phyloP scores from a whole-genome alignment of 805 yeast species.

The Metschnikowia aberdeeniae region DNA sequence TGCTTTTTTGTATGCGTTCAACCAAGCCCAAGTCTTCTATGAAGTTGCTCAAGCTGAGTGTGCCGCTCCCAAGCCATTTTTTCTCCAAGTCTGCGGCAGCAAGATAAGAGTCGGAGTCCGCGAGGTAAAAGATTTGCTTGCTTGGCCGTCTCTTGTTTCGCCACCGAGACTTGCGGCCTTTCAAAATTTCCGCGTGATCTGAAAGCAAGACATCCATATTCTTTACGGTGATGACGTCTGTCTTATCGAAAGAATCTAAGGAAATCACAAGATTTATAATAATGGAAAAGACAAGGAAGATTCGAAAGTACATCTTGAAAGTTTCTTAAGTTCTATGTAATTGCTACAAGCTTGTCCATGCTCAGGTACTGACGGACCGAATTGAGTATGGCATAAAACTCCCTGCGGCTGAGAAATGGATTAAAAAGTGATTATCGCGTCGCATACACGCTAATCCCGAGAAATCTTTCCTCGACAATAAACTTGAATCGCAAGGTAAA shows the following conservation, averaged over 20 bases:
- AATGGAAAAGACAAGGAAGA: neutral
- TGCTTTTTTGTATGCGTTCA: neutral
- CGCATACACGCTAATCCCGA: neutral
- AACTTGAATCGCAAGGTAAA: neutral
- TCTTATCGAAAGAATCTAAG: neutral
- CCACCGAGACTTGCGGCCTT: constrained; percentile 2
- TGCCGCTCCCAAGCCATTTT: constrained; percentile 1
- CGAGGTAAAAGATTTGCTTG: neutral
- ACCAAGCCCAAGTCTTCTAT: neutral
- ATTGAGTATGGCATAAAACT: constrained; percentile 2
- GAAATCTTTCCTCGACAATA: neutral
- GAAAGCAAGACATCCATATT: constrained; percentile 1
- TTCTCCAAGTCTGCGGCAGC: constrained; percentile 1
- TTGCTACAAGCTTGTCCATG: neutral
- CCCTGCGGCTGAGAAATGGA: neutral
- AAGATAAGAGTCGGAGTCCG: neutral
- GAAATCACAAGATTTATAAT: neutral
- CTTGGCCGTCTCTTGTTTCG: neutral
- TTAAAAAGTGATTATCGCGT: neutral
- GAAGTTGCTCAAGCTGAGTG: neutral
- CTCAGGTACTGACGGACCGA: neutral
- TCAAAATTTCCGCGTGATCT: neutral
- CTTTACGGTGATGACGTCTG: neutral
- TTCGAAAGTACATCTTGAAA: too few relatives aligned
- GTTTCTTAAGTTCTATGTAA: too few relatives aligned